Evolutionary conservation across 768 basidiomycete species (phyloP), one percentile per base, ranked within the genome.

Genomic region (Thelephora aurantiotincta): DNA sequence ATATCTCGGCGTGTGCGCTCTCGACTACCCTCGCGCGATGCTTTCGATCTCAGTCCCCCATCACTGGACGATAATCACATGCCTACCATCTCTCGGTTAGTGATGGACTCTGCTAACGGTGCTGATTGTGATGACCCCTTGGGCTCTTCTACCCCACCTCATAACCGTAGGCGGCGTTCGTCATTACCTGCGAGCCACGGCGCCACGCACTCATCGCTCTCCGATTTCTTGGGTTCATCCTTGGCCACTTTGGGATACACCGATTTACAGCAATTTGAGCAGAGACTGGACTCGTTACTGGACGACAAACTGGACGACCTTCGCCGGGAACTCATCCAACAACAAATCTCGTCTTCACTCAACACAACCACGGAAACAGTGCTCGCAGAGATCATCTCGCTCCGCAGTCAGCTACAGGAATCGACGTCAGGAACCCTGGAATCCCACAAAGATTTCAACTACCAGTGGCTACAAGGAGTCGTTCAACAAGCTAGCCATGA

Each of bases 1-100:
- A 83, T 83, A 51, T 79, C 80, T 2, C 74, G 84, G 48, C 69
- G 77, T 41, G 82, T 85, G n/a, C 80, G 83, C 43, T 88, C 87
- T 18, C 72, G 85, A 34, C 70, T 88, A 49, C 69, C 75, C 58
- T 88, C 85, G 9, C 74, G 75, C 38, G 88, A 89, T 51, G 70
- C 78, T 44, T 82, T 78, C 55, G 84, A 83, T 5, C 60, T 59
- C 53, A 71, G 73, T 34, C 74, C 70, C 5, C 82, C 82, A 3
- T 89, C 86, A 3, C 73, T 90, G 60, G 88, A 90, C 55, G 87
- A 91, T 56, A 64, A 74, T 37, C 69, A 79, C 49, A 71, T 89
- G 2, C 75, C 79, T 5, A 60, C 74, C 19, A 90, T 90, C 53
- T 77, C 87, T 38, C 70, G 74, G 0, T 65, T 80, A 30, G 72